A percentile compares a stretch with the other conserved stretches of the same genome.
phyloP scores from a whole-genome alignment of 176 grass and related monocot genomes.

The Guadua angustifolia region DNA sequence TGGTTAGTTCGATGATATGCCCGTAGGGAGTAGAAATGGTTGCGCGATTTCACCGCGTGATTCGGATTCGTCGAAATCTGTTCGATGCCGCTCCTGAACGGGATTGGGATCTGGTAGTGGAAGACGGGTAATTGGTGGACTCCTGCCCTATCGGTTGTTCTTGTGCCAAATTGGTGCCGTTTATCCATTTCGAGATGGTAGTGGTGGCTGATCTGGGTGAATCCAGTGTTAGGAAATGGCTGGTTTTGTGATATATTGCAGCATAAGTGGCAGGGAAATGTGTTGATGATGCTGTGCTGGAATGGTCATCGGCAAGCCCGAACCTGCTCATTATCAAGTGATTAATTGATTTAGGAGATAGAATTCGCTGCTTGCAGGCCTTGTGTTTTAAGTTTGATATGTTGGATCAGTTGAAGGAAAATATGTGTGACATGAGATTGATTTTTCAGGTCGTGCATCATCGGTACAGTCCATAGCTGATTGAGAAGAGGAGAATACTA shows the following conservation, averaged over 20 bases:
- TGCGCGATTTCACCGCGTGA: neutral
- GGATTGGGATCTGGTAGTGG: conserved; percentile 11
- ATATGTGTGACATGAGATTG: conserved; percentile 18
- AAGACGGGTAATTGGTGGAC: neutral
- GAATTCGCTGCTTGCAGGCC: neutral
- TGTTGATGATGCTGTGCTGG: neutral
- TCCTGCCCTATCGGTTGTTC: neutral
- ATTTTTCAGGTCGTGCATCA: conserved; percentile 33
- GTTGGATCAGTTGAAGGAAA: neutral
- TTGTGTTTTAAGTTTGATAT: conserved; percentile 4
- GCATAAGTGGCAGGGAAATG: neutral
- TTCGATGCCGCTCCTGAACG: neutral
- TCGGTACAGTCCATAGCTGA: neutral
- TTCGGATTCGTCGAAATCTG: neutral
- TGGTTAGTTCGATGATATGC: neutral
- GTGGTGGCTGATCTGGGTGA: neutral
- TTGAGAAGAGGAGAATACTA: conserved; percentile 12
- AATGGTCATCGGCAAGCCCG: neutral
- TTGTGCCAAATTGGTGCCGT: neutral
- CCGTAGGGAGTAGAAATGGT: neutral
- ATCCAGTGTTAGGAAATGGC: neutral
- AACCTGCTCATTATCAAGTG: conserved; percentile 15
- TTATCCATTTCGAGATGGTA: neutral
- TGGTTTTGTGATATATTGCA: neutral
- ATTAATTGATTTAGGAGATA: neutral